These are phyloP conservation scores for Anthracocystis walkeri DNA, from an alignment of 1,284 basidiomycete species.

Conservation along the genomic window DNA sequence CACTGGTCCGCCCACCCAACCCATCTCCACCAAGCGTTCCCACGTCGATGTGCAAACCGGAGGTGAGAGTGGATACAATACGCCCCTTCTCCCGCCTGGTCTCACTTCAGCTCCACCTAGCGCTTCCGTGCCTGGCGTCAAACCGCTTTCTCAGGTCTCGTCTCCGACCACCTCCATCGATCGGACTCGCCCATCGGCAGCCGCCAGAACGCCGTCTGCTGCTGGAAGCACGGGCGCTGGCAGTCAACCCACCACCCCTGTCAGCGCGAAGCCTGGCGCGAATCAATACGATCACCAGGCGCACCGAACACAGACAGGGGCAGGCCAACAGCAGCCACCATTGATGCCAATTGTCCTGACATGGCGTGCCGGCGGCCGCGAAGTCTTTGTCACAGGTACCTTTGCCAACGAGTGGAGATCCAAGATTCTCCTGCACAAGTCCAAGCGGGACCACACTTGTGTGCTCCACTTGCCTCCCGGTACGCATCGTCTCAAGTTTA, in stretches of 20 bases:
- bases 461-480: slow-evolving; percentile 77
- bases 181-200: slow-evolving; percentile 7
- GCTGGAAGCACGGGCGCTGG: slow-evolving; percentile 11
- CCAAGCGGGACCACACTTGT: slow-evolving; percentile 60
- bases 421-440: slow-evolving; percentile 67
- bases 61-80: slow-evolving; percentile 56
- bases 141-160: slow-evolving; percentile 28
- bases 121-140: slow-evolving; percentile 35
- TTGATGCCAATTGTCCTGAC: slow-evolving; percentile 49
- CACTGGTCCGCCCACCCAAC: slow-evolving; percentile 30
- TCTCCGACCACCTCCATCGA: slow-evolving; percentile 17
- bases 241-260: slow-evolving; percentile 38
- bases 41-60: slow-evolving; percentile 53
- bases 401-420: slow-evolving; percentile 75
- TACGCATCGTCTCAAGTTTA: slow-evolving; percentile 94
- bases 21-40: slow-evolving; percentile 31
- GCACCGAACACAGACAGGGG: slow-evolving; percentile 13
- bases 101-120: slow-evolving; percentile 51
- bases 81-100: slow-evolving; percentile 52
- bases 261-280: slow-evolving; percentile 20
- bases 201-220: slow-evolving; percentile 11
- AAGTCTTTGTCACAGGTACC: slow-evolving; percentile 75
- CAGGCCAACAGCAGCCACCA: slow-evolving; percentile 18
- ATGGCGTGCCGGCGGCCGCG: slow-evolving; percentile 63
- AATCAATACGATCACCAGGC: slow-evolving; percentile 13